These are phyloP conservation scores for Trematosphaeria pertusa DNA, from an alignment of 2,329 filamentous ascomycete species.

Conservation along the genomic window DNA sequence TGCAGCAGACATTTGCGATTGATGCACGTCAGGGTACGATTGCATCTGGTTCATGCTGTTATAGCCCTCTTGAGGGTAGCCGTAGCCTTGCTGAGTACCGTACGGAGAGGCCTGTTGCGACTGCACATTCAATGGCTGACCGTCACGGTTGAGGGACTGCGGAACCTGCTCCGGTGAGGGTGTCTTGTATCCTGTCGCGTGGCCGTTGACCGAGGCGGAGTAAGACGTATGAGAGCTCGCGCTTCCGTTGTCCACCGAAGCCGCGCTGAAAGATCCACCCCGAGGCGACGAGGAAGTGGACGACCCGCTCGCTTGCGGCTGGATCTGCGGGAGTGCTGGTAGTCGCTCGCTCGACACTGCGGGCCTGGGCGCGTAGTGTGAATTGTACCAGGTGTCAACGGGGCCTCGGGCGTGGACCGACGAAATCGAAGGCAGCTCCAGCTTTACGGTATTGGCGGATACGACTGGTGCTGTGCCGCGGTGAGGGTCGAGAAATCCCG, in stretches of 20 bases:
- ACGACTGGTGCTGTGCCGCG: conserved; percentile 8
- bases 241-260: conserved; percentile 56
- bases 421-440: conserved; percentile 90
- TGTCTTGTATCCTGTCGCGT: conserved; percentile 70
- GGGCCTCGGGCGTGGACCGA: conserved; percentile 82
- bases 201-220: conserved; percentile 61
- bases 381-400: conserved; percentile 75
- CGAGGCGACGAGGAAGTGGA: conserved; percentile 78
- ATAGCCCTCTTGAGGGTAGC: conserved; percentile 48
- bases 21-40: conserved; percentile 84
- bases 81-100: conserved; percentile 48
- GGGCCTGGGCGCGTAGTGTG: conserved; percentile 69
- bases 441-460: conserved; percentile 75
- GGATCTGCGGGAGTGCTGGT: conserved; percentile 73
- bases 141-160: conserved; percentile 48
- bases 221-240: conserved; percentile 64
- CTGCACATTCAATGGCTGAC: conserved; percentile 46
- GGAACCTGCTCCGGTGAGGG: conserved; percentile 73
- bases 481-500: conserved; percentile 14
- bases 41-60: conserved; percentile 80
- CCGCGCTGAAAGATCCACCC: conserved; percentile 74
- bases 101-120: conserved; percentile 50
- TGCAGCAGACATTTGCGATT: conserved; percentile 77
- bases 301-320: conserved; percentile 67
- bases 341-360: conserved; percentile 76